phyloP scores from a whole-genome alignment of 2,329 filamentous ascomycete species.

The Metarhizium anisopliae region DNA sequence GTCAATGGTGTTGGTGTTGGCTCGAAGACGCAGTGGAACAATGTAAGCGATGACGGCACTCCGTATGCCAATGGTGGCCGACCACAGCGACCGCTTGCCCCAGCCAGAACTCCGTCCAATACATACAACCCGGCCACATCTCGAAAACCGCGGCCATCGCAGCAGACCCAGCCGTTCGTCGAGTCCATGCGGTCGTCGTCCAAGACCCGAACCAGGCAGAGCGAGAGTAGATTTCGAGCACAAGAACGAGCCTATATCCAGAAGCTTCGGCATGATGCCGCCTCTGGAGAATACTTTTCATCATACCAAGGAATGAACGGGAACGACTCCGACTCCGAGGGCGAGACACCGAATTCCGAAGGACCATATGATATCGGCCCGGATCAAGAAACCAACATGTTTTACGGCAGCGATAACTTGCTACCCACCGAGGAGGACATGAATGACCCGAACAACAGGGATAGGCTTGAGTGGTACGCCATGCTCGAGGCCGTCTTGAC shows the following conservation, averaged over 20 bases:
- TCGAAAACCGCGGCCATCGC: conserved; percentile 35
- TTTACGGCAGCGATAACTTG: conserved; percentile 82
- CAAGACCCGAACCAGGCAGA: conserved; percentile 40
- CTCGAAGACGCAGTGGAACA: conserved; percentile 30
- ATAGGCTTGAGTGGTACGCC: conserved; percentile 92
- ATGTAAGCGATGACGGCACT: conserved; percentile 18
- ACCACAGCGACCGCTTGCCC: conserved; percentile 58
- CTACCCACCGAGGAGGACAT: conserved; percentile 86
- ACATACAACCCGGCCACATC: conserved; percentile 67
- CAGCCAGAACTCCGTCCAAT: conserved; percentile 65
- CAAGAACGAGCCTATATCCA: conserved; percentile 94
- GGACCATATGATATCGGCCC: conserved; percentile 77
- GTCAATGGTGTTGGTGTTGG: conserved; percentile 31
- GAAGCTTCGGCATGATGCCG: conserved; percentile 68
- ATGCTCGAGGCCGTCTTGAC: conserved; percentile 95
- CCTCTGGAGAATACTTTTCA: conserved; percentile 58
- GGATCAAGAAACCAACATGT: conserved; percentile 87
- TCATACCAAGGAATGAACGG: conserved; percentile 52
- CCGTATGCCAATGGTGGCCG: conserved; percentile 28
- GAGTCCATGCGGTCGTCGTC: conserved; percentile 40
- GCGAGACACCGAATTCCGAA: conserved; percentile 81
- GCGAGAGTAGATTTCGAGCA: conserved; percentile 36
- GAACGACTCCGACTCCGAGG: conserved; percentile 78
- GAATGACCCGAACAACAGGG: conserved; percentile 77
- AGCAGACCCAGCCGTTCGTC: conserved; percentile 25